Conservation (phyloP, 164 flowering plant species). For the Berberis vulgaris region DNA sequence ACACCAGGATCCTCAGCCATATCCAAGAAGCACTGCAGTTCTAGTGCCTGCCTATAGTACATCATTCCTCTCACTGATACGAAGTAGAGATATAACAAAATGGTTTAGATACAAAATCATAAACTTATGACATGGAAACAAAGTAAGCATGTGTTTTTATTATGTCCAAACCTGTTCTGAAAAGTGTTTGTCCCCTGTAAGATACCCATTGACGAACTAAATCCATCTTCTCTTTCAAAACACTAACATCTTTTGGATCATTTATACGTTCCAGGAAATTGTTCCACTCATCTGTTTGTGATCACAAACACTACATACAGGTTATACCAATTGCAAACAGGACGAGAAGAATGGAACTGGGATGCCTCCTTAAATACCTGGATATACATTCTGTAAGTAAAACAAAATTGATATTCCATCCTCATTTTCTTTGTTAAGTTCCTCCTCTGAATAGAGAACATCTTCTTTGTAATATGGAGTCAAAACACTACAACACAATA, state of each 20-base stretch:
- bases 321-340: slow-evolving; percentile 3
- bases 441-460: slow-evolving; percentile 79
- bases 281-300: slow-evolving; percentile 69
- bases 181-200: slow-evolving; percentile 91
- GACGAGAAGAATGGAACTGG: neutral
- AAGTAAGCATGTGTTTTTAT: slow-evolving; percentile 1
- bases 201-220: slow-evolving; percentile 69
- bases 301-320: slow-evolving; percentile 5
- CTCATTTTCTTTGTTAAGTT: slow-evolving; percentile 81
- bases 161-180: slow-evolving; percentile 63
- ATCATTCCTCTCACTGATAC: slow-evolving; percentile 96
- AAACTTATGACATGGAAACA: neutral
- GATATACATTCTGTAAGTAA: slow-evolving; percentile 85
- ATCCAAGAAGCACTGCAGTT: slow-evolving; percentile 83
- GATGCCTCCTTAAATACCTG: slow-evolving; percentile 42
- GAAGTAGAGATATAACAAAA: slow-evolving; percentile 5
- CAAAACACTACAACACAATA: slow-evolving; percentile 45
- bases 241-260: slow-evolving; percentile 13
- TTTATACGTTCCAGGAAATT: slow-evolving; percentile 52
- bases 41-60: slow-evolving; percentile 84
- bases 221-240: slow-evolving; percentile 23
- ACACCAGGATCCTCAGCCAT: slow-evolving; percentile 60
- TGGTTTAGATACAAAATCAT: slow-evolving; percentile 3
- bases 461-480: slow-evolving; percentile 95
- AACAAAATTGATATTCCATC: slow-evolving; percentile 90